Evolutionary conservation across 2,329 filamentous ascomycete genomes (phyloP).

Genomic region (Teratosphaeria zuluensis): DNA sequence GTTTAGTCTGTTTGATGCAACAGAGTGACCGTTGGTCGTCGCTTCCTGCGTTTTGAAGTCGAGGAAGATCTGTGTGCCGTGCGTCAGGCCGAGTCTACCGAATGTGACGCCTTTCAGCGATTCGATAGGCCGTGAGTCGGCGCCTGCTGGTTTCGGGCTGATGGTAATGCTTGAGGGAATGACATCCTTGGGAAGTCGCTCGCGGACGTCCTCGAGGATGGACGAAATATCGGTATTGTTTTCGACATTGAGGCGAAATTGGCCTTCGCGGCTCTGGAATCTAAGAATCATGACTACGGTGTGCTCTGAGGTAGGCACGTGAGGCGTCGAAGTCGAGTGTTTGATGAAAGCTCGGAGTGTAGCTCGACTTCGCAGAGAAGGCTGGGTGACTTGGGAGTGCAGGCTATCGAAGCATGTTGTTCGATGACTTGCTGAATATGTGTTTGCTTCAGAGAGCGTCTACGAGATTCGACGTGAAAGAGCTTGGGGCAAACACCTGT

Average conservation of each 20-base stretch:
- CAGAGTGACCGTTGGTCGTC: constrained; percentile 40
- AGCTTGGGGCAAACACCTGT: not conserved
- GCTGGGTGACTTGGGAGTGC: not conserved
- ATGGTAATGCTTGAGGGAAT: constrained; percentile 48
- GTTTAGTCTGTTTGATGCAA: constrained; percentile 56
- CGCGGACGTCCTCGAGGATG: constrained; percentile 45
- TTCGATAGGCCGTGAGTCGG: constrained; percentile 45
- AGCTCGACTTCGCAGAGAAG: not conserved
- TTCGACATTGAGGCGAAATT: constrained; percentile 74
- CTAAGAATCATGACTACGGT: constrained; percentile 62
- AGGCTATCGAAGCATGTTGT: not conserved
- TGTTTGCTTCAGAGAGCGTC: not conserved
- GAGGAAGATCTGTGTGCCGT: constrained; percentile 86
- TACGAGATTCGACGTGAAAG: not conserved
- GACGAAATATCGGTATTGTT: constrained; percentile 60
- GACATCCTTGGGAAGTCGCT: constrained; percentile 49
- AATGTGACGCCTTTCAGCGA: constrained; percentile 47
- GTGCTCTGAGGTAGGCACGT: not conserved
- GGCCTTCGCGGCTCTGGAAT: constrained; percentile 85
- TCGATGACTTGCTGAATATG: not conserved
- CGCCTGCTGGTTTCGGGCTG: constrained; percentile 52
- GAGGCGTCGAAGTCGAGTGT: not conserved
- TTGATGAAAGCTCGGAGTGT: not conserved
- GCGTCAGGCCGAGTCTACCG: constrained; percentile 49
- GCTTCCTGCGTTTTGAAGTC: constrained; percentile 56